Base-by-base conservation (phyloP, 805 yeast genomes). In the Yarrowia sp. region DNA sequence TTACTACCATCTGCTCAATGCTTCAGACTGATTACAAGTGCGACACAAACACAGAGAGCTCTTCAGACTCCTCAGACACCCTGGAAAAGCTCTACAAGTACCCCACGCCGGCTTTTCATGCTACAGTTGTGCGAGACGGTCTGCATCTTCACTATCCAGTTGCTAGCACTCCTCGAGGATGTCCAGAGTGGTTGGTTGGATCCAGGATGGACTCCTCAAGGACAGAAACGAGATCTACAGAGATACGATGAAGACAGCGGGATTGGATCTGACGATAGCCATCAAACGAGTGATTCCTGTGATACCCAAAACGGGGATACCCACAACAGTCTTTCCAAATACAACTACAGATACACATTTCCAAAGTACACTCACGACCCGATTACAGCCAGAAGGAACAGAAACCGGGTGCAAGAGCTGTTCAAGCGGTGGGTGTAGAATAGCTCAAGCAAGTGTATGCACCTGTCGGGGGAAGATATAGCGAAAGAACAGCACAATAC, bases 181-280 rank as follows among this genome's bases (percentile, higher is more conserved):
- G 59, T 53, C 59, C 59, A 3, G 45, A 53, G 2, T 53, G 59
- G 59, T 35, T 53, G 59, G 59, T 35, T 53, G 7, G 7, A 53
- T 22, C 59, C 59, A 8, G 16, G 35, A 14, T 53, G 59, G 59
- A 53, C 12, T 5, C 59, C 59, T 16, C 42, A 11, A 11, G 22
- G 32, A 40, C 16, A 49, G 19, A 15, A 8, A 48, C 8, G 15
- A 26, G 16, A 26, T 5, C 15, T 16, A 8, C 40, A 8, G 7
- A 14, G 38, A 26, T 8, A 32, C 19, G 14, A 26, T 15, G 9
- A 8, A 10, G 56, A 32, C 19, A 50, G 3, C 8, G 16, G 14
- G n/a, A 15, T 19, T 36, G 16, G 14, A 26, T 12, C 10, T 46
- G 49, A 11, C 7, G 26, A 46, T 11, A 19, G 19, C 19, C 19